Base-by-base conservation (phyloP, 176 grass and related monocot species). In the Aegilops sharonensis region DNA sequence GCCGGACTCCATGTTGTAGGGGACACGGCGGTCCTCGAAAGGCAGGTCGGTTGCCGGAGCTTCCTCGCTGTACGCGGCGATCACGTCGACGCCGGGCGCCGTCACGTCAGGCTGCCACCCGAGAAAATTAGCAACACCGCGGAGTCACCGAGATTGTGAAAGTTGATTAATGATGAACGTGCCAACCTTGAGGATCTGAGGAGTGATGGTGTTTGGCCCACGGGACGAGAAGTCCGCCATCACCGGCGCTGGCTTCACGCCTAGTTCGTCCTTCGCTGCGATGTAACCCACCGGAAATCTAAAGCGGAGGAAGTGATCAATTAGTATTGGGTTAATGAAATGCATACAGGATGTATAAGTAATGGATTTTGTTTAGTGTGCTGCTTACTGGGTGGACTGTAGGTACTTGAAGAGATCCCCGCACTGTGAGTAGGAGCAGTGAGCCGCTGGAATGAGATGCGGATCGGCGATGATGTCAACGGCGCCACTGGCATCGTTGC, bases 191-290 rank as follows among this genome's bases (percentile, higher is more conserved):
- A 57, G 72, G 29, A 57, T 65, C 79, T 40, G 75, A 56, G 43
- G 79, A 27, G 81, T 97, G 7, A 97, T 57, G 70, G 73, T 21
- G 40, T 92, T 97, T 4, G 92, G 94, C 2, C 94, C 90, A 52
- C 87, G 90, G 14, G 88, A 97, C 1, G 94, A 97, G 81, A 92
- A 97, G 5, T 36, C 37, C 3, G 92, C 92, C 43, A 94, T 91
- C 75, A 45, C 54, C 3, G 94, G 94, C 47, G 92, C 88, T 7
- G 94, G 94, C 52, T 89, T 94, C n/a, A 79, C 91, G 68, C 77
- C 73, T 3, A 92, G 73, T 0, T 70, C 91, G 66, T 42, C 71
- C 29, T 68, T 48, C 8, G 81, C 74, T 0, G 69, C 81, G 74
- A 97, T 89, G 78, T 82, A 88, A 81, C 88, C 94, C 13, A 60